A percentile compares a stretch with the other conserved stretches of the same genome.
Conservation (phyloP, 129 eudicot genomes). For the Saussurea involucrata region DNA sequence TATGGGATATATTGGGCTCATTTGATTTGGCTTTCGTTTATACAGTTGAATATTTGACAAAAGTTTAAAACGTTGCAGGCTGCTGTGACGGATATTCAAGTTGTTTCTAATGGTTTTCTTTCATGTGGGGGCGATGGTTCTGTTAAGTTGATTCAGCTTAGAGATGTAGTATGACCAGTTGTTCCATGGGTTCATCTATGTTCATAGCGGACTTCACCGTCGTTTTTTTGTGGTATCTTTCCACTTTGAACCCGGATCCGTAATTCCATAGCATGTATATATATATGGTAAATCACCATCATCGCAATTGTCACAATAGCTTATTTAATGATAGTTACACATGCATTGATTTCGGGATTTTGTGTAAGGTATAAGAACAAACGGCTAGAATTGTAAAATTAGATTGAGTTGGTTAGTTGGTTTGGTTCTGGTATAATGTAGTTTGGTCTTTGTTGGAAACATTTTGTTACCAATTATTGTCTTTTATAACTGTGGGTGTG, state of each 20-base stretch:
- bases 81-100: constrained; percentile 82
- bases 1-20: not conserved
- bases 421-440: not conserved
- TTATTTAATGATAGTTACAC: not conserved
- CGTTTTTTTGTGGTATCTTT: not conserved
- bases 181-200: not conserved
- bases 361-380: constrained; percentile 2
- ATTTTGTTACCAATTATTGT: not conserved
- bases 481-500: not conserved
- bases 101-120: constrained; percentile 73
- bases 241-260: not conserved
- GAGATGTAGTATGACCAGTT: constrained; percentile 28
- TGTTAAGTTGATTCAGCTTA: constrained; percentile 59
- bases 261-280: not conserved
- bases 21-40: not conserved
- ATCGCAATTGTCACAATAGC: not conserved
- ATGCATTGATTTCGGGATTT: not conserved
- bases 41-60: constrained; percentile 13
- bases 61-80: constrained; percentile 60
- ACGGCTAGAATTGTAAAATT: not conserved
- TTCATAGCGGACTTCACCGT: not conserved
- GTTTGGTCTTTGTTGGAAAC: not conserved
- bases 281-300: constrained; percentile 12
- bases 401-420: not conserved
- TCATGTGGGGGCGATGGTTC: constrained; percentile 91